These are phyloP conservation scores for Phaeosphaeria sp. DNA, from an alignment of 2,329 filamentous ascomycete species.

Conservation along the genomic window DNA sequence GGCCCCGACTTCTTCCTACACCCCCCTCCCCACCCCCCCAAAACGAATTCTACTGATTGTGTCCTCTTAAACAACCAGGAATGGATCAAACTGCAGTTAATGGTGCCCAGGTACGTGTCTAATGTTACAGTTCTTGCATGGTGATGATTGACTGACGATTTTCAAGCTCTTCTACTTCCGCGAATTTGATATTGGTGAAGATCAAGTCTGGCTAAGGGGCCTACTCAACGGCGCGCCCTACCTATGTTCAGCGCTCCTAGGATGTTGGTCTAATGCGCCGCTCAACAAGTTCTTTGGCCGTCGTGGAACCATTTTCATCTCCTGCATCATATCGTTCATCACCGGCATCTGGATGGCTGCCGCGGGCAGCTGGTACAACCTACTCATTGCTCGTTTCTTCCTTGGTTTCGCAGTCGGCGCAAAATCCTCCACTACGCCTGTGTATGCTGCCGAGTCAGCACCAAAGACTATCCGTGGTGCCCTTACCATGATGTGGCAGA, in stretches of 20 bases:
- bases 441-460: constrained; percentile 58
- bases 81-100: constrained; percentile 46
- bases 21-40: too few relatives aligned
- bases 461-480: constrained; percentile 58
- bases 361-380: constrained; percentile 39
- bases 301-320: constrained; percentile 43
- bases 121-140: neutral
- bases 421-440: constrained; percentile 51
- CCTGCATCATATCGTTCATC: constrained; percentile 41
- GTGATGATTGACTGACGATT: neutral
- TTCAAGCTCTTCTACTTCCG: constrained; percentile 34
- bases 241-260: constrained; percentile 50
- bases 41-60: too few relatives aligned
- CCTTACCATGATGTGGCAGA: constrained; percentile 61
- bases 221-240: constrained; percentile 38
- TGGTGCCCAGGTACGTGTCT: constrained; percentile 22
- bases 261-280: constrained; percentile 44
- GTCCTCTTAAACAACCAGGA: too few relatives aligned
- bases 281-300: constrained; percentile 41
- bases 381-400: constrained; percentile 40
- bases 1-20: too few relatives aligned
- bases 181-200: constrained; percentile 37
- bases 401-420: constrained; percentile 43
- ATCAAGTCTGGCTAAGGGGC: constrained; percentile 30
- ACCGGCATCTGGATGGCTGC: constrained; percentile 44